Base-by-base conservation (phyloP, 371 early-diverging fungal species). In the Apophysomyces elegans region DNA sequence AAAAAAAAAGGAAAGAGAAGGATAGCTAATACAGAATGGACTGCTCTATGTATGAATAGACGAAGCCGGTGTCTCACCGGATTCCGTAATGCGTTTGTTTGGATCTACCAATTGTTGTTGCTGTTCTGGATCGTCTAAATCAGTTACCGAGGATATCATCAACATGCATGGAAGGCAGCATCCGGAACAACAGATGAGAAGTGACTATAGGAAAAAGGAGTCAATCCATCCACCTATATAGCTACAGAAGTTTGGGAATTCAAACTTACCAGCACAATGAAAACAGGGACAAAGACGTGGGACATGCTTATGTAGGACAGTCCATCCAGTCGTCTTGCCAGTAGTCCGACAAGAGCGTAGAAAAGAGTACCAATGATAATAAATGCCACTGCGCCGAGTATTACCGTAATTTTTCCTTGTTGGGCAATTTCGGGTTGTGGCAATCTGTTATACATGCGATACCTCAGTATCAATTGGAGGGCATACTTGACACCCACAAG, bases 231-330 rank as follows among this genome's bases (percentile, higher is more conserved):
- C 32, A 26, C 32, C 32, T 26, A 26, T 26, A 2, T 26, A 2
- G 2, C 32, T 26, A 26, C 32, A 26, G 32, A 26, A 26, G 32
- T 26, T 26, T 1, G 32, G 32, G 3, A 2, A 26, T 26, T 26
- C 32, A 26, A 26, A 61, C 87, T 65, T 64, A 82, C 77, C 62
- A 91, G 71, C 7, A 90, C 77, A 61, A 95, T 88, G 70, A 95
- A 93, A n/a, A 95, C 77, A 13, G 95, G 92, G 16, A 92, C 88
- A 70, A 95, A 79, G 16, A 95, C 88, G 36, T 85, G 76, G 0
- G 90, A 82, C 62, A 89, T 82, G 5, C 79, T 69, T 14, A 88
- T 81, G 62, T 67, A 79, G 0, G 57, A 37, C 56, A 75, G 68
- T 58, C 83, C 83, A 63, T 89, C 88, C 44, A 95, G 72, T 16